Base-by-base conservation (phyloP, 1,139 yeast genomes). In the Blastobotrys arbuscula region DNA sequence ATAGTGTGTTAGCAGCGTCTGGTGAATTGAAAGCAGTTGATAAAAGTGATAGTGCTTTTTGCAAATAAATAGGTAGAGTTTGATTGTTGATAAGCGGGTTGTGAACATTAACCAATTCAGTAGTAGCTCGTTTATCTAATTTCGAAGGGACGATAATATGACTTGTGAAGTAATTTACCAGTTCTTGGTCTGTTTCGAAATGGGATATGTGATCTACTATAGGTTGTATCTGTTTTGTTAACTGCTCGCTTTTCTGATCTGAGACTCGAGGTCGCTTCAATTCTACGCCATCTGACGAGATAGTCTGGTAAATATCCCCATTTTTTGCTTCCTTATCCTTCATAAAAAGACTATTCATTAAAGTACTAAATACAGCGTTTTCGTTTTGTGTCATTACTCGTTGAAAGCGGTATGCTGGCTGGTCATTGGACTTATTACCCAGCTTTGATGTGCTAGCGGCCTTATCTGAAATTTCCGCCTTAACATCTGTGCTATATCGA, bases 1-100 rank as follows among this genome's bases (percentile, higher is more conserved):
- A 73, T 23, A 74, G 50, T 2, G 73, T 55, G 7, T 72, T 49
- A 0, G 76, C 75, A 2, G 66, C 68, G 2, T 63, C 55, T 3
- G 75, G 72, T 8, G 70, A 66, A 10, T 58, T 53, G 52, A 68
- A 72, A 12, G 60, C 57, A 4, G 53, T 50, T 3, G 57, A 45
- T 44, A 72, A 56, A 1, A 60, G 55, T 55, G 61, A 57, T 62
- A 61, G 51, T 49, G 56, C 58, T 24, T 53, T 51, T 19, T 49
- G 48, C 21, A 59, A 51, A 44, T 54, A 56, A 15, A 55, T 39
- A 2, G 59, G 51, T 15, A 56, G 50, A 3, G 53, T 45, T 16
- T 48, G 49, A n/a, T 51, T 39, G 28, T 46, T 35, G 18, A 58
- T 30, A 1, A 57, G 57, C 38, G 55, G 40, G 26, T 47, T 47